phyloP scores from a whole-genome alignment of 805 yeast species.

The Sugiyamaella qingdaonensis region DNA sequence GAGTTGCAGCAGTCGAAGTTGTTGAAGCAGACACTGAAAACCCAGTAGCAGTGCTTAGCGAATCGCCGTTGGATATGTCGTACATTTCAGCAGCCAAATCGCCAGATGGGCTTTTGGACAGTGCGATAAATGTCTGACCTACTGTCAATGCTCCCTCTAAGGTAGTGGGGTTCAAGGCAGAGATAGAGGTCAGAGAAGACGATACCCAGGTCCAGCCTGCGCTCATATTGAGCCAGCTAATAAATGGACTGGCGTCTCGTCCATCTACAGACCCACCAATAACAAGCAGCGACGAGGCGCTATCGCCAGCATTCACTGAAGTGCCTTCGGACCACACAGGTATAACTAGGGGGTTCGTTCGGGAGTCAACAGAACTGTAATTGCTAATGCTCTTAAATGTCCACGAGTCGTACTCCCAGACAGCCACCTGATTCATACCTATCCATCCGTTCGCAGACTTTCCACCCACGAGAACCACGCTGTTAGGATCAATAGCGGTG shows the following conservation, averaged over 20 bases:
- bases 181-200: slow-evolving; percentile 19
- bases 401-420: slow-evolving; percentile 72
- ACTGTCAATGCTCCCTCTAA: slow-evolving; percentile 17
- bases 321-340: slow-evolving; percentile 44
- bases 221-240: slow-evolving; percentile 38
- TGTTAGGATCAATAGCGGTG: slow-evolving; percentile 13
- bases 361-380: slow-evolving; percentile 44
- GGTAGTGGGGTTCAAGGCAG: slow-evolving; percentile 2
- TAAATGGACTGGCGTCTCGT: slow-evolving; percentile 40
- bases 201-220: slow-evolving; percentile 41
- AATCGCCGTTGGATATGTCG: slow-evolving; percentile 6
- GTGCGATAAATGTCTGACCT: slow-evolving; percentile 22
- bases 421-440: slow-evolving; percentile 65
- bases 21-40: slow-evolving; percentile 10
- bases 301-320: slow-evolving; percentile 5
- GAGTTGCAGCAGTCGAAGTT: slow-evolving; percentile 23
- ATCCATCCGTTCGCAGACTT: slow-evolving; percentile 60
- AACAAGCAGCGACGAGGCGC: slow-evolving; percentile 34
- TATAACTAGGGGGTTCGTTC: slow-evolving; percentile 49
- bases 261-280: slow-evolving; percentile 56
- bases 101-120: neutral
- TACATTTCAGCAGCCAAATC: slow-evolving; percentile 8
- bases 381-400: slow-evolving; percentile 41
- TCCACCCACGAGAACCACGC: slow-evolving; percentile 59
- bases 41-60: slow-evolving; percentile 10